phyloP scores from a whole-genome alignment of 306 rosid genomes.

The Styphnolobium japonicum region DNA sequence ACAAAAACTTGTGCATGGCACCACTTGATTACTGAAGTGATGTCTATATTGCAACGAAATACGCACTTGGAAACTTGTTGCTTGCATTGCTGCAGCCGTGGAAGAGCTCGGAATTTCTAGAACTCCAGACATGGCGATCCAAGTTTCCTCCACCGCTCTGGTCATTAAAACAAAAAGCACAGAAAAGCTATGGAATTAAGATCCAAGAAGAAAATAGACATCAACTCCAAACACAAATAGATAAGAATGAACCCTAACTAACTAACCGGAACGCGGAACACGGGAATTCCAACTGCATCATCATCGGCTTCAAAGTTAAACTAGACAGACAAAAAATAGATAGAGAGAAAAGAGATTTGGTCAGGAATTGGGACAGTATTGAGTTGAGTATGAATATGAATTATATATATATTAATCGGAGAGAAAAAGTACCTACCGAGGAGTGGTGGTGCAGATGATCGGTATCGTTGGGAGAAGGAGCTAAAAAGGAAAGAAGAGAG shows the following conservation, averaged over 20 bases:
- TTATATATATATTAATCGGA: no score
- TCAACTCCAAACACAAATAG: background rate
- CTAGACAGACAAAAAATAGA: conserved; percentile 32
- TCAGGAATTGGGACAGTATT: no score
- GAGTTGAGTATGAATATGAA: no score
- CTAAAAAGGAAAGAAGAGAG: conserved; percentile 73
- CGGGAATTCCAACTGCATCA: conserved; percentile 37
- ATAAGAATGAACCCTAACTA: conserved; percentile 37
- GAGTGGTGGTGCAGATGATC: conserved; percentile 44
- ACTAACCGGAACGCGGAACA: conserved; percentile 86
- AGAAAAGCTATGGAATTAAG: background rate
- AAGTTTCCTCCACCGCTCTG: conserved; percentile 59
- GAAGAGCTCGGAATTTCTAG: conserved; percentile 68
- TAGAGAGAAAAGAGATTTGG: no score
- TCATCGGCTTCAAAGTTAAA: conserved; percentile 29
- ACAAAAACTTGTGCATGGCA: conserved; percentile 26
- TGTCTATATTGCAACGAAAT: background rate
- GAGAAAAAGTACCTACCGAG: conserved; percentile 57
- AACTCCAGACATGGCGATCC: conserved; percentile 71
- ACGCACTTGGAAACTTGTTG: conserved; percentile 80
- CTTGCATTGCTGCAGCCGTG: conserved; percentile 78
- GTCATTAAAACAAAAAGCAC: conserved; percentile 19
- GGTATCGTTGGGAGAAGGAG: conserved; percentile 71
- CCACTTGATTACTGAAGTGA: conserved; percentile 24
- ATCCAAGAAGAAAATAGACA: conserved; percentile 1